Base-by-base conservation (phyloP, 495 filamentous ascomycete genomes). In the Pseudomonodictys pantanalensis region DNA sequence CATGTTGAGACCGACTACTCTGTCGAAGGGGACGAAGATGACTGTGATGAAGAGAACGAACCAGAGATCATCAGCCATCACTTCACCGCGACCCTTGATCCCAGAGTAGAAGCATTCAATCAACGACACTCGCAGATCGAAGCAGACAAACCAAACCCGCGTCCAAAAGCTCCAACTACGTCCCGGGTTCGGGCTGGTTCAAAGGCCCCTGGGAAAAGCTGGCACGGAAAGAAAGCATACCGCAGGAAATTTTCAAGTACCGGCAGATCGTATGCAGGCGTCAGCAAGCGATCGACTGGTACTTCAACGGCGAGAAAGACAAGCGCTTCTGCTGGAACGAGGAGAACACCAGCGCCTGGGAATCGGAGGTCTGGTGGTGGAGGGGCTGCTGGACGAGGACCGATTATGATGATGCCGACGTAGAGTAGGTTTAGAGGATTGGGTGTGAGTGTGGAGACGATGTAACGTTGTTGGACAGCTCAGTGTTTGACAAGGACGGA, bases 51-150 rank as follows among this genome's bases (percentile, higher is more conserved):
- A 15, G 62, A 67, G 0, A 55, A 69, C 22, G 53, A 60, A 4
- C 57, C 44, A 12, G 47, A 63, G 4, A 23, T 48, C 20, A 41
- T 32, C 9, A 63, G 64, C 44, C 38, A 45, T 25, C 39, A 56
- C 33, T 67, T 67, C 43, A 25, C 39, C 1, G 52, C 33, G 7
- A 33, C 17, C 3, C 8, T n/a, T 30, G 61, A 64, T 28, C 64
- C 59, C 8, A n/a, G 45, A 22, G 59, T 63, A 22, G 54, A 63
- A 28, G 48, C 45, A 12, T 63, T 53, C 55, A 59, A 67, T 28
- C 44, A 29, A 43, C 42, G 32, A 15, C 29, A 3, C 2, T 58
- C 54, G 17, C 58, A 62, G 18, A 11, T 51, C 17, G 43, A 50
- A 25, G 42, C 58, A n/a, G 18, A 55, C 26, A 49, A 41, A 20